Base-by-base conservation (phyloP, 1,139 yeast species). In the Spathaspora sp. region DNA sequence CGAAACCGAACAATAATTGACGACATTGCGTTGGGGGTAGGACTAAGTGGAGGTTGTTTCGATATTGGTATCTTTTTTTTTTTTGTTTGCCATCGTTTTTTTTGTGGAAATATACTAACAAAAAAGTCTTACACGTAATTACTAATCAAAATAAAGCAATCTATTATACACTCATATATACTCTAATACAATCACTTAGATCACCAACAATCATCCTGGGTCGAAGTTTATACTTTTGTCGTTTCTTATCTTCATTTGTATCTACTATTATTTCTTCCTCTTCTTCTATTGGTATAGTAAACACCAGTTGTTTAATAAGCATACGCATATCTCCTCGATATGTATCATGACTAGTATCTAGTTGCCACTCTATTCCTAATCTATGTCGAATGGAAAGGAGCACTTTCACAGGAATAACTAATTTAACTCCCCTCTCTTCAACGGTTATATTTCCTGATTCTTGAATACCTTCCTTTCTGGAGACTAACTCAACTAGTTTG, bases 1-100 rank as follows among this genome's bases (percentile, higher is more conserved):
- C 97, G 78, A 65, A 93, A 89, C 61, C 99, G 77, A 47, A 93
- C 52, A 25, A 51, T 51, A 23, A 53, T 38, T 31, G 55, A 46
- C 37, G 43, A 20, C 40, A 27, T 41, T 20, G 20, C 26, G 41
- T 17, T 7, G 26, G 17, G 26, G 34, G 31, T 17, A 20, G 24
- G 2, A 26, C 7, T 3, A 16, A 26, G n/a, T 11, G 36, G 36
- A 9, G 13, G 11, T 17, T 24, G 17, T 16, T 17, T n/a, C 27
- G 33, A 8, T 8, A 13, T 27, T 36, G 18, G 10, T 7, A 15
- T 1, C 29, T 41, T 41, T 41, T 29, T 31, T 44, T 44, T 36
- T 41, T 41, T 41, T 29, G 37, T 44, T 44, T 44, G 47, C 47
- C 47, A 25, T 42, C 42, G 26, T 31, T 31, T 29, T 31, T 31